Evolutionary conservation across 176 grass and related monocot species (phyloP), one percentile per base, ranked within the genome.

Genomic region (Elaeis guineensis): DNA sequence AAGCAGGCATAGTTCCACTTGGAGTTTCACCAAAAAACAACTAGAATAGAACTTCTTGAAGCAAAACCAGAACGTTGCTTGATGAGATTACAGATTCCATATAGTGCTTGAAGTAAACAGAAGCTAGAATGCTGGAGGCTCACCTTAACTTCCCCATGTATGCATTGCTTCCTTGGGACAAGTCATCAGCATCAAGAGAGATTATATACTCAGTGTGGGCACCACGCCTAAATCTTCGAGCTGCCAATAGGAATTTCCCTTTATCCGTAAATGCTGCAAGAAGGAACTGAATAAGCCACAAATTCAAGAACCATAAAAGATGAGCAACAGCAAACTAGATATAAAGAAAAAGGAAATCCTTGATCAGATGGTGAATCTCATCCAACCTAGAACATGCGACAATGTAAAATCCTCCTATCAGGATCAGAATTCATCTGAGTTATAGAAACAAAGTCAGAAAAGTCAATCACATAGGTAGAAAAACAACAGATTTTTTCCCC

Each of bases 111-210:
- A 20, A 19, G 74, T 16, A 75, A 76, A 62, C 49, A 85, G 8
- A 71, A 65, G 49, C 18, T 57, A 17, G 69, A 77, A 60, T 12
- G 3, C 21, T 44, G 39, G 53, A 49, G 63, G 54, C 51, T 59
- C 39, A 97, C 92, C 92, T 88, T 58, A 97, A 62, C 39, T 91
- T 97, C 72, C 92, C 92, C 63, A 97, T 70, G 76, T 90, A 87
- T 60, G 81, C 75, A 79, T 66, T 97, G 63, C 92, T 88, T 77
- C 88, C 81, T 73, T 78, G 87, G 61, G 79, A 78, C 58, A 91
- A 25, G 82, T 83, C 92, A 30, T 89, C 87, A 24, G 77, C 85
- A 75, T 97, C 87, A 69, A 84, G 86, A 39, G 92, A 97, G 66
- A 97, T 88, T 28, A 88, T 77, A 71, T 91, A 97, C 59, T 91